Evolutionary conservation across 495 filamentous ascomycete genomes (phyloP).

Genomic region (Neurospora sp.): DNA sequence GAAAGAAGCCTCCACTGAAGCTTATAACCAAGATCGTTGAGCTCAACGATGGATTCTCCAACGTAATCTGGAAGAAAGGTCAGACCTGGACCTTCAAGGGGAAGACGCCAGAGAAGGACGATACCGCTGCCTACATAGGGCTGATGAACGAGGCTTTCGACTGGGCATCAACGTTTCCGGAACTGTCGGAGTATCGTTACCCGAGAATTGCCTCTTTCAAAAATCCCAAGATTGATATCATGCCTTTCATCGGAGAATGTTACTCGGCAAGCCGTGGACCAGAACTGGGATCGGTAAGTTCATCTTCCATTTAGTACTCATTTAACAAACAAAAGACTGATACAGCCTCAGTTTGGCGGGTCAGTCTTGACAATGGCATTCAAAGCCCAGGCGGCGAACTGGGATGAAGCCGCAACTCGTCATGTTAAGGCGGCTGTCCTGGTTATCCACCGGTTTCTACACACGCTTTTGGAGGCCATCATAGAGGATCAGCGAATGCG

Average conservation of each 20-base stretch:
- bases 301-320: neutral
- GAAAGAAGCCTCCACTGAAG: conserved; percentile 18
- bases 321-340: neutral
- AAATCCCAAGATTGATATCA: neutral
- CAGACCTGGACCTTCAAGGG: conserved; percentile 30
- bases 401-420: neutral
- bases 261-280: neutral
- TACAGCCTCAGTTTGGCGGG: neutral
- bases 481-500: conserved; percentile 32
- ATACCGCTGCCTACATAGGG: conserved; percentile 7
- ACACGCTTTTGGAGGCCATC: conserved; percentile 20
- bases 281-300: neutral
- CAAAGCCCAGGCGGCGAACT: neutral
- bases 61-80: conserved; percentile 27
- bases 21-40: conserved; percentile 35
- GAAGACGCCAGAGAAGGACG: conserved; percentile 4
- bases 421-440: conserved; percentile 38
- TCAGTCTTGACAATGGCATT: neutral
- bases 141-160: neutral
- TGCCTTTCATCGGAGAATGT: neutral
- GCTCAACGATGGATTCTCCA: conserved; percentile 32
- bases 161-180: neutral
- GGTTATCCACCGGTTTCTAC: conserved; percentile 40
- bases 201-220: neutral
- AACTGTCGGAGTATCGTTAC: neutral